Percentiles rank a stretch among this genome's conserved stretches.
Conservation (phyloP, 2,329 filamentous ascomycete species). For the Sporothrix humicola region DNA sequence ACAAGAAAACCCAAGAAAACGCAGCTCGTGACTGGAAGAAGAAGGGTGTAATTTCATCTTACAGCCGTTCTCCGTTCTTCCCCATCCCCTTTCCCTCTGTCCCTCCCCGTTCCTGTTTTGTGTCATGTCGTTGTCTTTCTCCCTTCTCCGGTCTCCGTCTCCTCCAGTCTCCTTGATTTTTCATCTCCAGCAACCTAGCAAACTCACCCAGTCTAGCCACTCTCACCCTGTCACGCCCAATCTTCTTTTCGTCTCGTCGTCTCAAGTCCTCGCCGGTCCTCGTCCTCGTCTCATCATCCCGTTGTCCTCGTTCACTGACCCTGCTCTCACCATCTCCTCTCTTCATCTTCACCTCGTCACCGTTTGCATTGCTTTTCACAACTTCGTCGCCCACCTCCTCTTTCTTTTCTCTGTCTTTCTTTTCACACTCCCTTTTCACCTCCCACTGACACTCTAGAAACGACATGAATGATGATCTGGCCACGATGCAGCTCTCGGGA, state of each 20-base stretch:
- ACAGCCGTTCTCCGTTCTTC: not conserved
- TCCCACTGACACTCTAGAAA: not conserved
- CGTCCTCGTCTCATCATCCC: not conserved
- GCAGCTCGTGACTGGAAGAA: not conserved
- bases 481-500: constrained; percentile 42
- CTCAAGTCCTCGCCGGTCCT: not conserved
- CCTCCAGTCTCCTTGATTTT: not conserved
- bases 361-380: no score
- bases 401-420: no score
- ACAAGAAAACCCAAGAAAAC: constrained; percentile 6
- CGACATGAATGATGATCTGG: constrained; percentile 33
- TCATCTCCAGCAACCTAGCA: not conserved
- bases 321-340: not conserved
- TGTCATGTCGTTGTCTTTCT: not conserved
- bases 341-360: not conserved
- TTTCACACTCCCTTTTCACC: no score
- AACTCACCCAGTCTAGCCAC: no score
- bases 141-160: not conserved
- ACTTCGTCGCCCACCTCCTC: not conserved
- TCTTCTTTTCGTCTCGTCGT: not conserved
- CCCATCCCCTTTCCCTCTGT: not conserved
- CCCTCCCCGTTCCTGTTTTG: not conserved
- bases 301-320: not conserved
- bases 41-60: not conserved
- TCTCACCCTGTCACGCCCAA: not conserved